Percentiles rank a stretch among this genome's conserved stretches.
These are phyloP conservation scores for Harringtonia aguacate DNA, from an alignment of 2,329 filamentous ascomycete genomes.

Conservation along the genomic window DNA sequence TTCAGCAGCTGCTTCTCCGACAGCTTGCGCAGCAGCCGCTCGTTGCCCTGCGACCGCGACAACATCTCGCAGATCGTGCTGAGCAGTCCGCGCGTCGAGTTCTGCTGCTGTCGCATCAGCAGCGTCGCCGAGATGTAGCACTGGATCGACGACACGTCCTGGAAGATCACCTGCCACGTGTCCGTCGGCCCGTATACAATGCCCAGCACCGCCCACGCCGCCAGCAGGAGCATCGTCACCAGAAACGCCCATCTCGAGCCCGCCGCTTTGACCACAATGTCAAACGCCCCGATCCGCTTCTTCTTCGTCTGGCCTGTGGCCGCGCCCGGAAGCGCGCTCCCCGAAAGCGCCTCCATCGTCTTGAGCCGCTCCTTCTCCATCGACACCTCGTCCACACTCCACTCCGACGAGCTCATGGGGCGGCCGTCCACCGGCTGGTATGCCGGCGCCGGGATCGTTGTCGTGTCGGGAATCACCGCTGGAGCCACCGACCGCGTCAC, in stretches of 20 bases:
- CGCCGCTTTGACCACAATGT: slow-evolving; percentile 11
- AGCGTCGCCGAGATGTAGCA: slow-evolving; percentile 26
- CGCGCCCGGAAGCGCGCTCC: neutral
- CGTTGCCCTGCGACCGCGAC: slow-evolving; percentile 21
- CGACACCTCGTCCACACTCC: slow-evolving; percentile 6
- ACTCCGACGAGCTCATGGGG: neutral
- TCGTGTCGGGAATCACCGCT: slow-evolving; percentile 10
- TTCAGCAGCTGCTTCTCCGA: slow-evolving; percentile 9
- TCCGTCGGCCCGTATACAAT: slow-evolving; percentile 19
- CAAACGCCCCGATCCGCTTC: slow-evolving; percentile 7
- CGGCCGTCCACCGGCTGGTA: slow-evolving; percentile 4
- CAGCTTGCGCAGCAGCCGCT: slow-evolving; percentile 18
- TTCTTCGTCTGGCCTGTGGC: neutral
- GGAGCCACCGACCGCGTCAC: slow-evolving; percentile 9
- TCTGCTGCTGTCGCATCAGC: slow-evolving; percentile 27
- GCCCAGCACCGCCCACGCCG: slow-evolving; percentile 20
- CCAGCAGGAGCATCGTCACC: slow-evolving; percentile 20
- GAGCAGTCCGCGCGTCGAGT: slow-evolving; percentile 18
- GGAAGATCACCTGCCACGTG: slow-evolving; percentile 24
- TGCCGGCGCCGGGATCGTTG: slow-evolving; percentile 7
- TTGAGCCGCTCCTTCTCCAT: slow-evolving; percentile 7
- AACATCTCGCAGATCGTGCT: slow-evolving; percentile 19
- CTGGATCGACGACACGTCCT: slow-evolving; percentile 24
- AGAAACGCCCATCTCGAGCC: slow-evolving; percentile 15
- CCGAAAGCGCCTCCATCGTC: neutral